Evolutionary conservation across 2,329 filamentous ascomycete species (phyloP), one percentile per base, ranked within the genome.

Genomic region (Arthroderma sp.): DNA sequence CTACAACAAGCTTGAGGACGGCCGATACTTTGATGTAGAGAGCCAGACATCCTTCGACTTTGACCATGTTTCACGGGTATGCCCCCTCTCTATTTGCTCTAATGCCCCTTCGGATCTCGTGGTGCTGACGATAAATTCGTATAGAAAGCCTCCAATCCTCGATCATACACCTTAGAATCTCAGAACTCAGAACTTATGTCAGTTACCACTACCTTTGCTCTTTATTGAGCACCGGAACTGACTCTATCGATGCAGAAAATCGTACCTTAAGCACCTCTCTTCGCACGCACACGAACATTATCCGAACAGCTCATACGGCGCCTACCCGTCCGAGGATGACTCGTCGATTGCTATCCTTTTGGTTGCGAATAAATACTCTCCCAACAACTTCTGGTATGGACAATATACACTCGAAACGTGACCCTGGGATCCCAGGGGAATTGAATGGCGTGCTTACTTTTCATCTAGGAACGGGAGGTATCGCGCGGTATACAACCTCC

Each of bases 341-440:
- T 81, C 81, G 28, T 83, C 84, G 65, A 74, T 97, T 60, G 88
- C 90, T 52, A 78, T 96, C 62, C 74, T 95, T 56, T 83, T 95
- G 54, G 91, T 95, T 53, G 88, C 91, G 58, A 96, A 93, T 78
- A 96, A 96, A 73, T 97, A 97, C 77, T 95, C 88, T 66, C 93
- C 94, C 6, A 89, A 91, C 71, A 98, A 98, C 79, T 98, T 90
- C 79, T 97, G 93, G 90, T 90, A 76, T 43, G 74, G 8, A 5
- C 21, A 44, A 23, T 5, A 19, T 33, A 1, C 25, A 9, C 37
- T 19, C 11, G n/a, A 9, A 9, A 4, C 28, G 3, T 31, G 7
- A 31, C 7, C 28, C 3, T 3, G 28, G 4, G 3, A 31, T 31
- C 3, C 4, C 7, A 31, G 7, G 19, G 21, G 25, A 5, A 3